Base-by-base conservation (phyloP, 2,329 filamentous ascomycete genomes). In the Diaporthe sp. region DNA sequence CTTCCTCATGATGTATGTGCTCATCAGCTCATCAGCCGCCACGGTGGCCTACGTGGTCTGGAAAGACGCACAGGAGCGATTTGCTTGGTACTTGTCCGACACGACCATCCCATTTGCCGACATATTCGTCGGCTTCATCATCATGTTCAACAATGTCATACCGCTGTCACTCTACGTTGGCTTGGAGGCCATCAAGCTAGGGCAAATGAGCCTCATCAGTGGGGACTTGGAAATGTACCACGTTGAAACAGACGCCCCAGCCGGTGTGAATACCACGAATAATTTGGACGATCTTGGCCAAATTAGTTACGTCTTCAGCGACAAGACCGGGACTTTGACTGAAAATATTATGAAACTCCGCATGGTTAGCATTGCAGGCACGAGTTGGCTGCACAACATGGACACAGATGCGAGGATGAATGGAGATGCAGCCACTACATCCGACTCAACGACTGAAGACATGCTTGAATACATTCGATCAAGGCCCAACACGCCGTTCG, bases 71-170 rank as follows among this genome's bases (percentile, higher is more conserved):
- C 91, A 91, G 12, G 95, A 97, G 81, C 84, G 86, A 33, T 83
- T 89, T 17, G 90, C 94, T 2, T 97, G 94, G 93, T 98, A 97
- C 80, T 86, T 98, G n/a, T 82, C 87, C 6, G 84, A 90, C 71
- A 93, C 94, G 1, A 88, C 86, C 6, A 94, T 98, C 25, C 87
- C 90, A 1, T 93, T 94, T 78, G 91, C 95, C 77, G 92, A 95
- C 50, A 95, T 97, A 75, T 92, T 98, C 77, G 92, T 96, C 38
- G 95, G 94, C 0, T 98, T 95, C 82, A 91, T 97, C 78, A 98
- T 98, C 84, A 96, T 97, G 91, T 97, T 97, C 85, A 98, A 98
- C 83, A 98, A 97, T 50, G 92, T 98, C 84, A 96, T 98, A 75
- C 96, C 96, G 0, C 89, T 98, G 22, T 95, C 95, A 0, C 88